Evolutionary conservation across 2,329 filamentous ascomycete genomes (phyloP), one percentile per base, ranked within the genome.

Genomic region (Cytospora mali): DNA sequence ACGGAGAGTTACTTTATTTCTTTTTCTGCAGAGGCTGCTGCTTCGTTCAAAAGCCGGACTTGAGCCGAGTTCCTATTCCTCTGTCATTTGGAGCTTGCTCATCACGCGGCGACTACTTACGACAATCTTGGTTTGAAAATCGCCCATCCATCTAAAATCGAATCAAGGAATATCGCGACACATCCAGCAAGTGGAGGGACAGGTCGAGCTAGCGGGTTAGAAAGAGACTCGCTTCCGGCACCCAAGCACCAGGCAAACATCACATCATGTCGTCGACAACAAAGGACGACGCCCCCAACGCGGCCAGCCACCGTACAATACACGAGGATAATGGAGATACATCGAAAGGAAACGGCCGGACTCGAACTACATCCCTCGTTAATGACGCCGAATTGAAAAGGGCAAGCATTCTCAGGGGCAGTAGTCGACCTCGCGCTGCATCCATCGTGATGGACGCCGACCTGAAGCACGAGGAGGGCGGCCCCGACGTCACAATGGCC

Each of bases 381-480:
- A 49, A 59, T 46, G 57, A 53, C 56, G 69, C 69, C 65, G 72
- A 73, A 64, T 69, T 77, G 67, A 81, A 81, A 67, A 18, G 35
- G 16, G 35, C 35, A 23, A n/a, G 10, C 23, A 23, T 23, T 13
- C 21, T n/a, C 9, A 46, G 42, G 42, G 51, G 48, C 28, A 54
- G 51, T 13, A 48, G 50, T 31, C 58, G 50, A 21, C 29, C 46
- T 6, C 35, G 58, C 28, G 48, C 50, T 27, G 46, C 54, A 18
- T 62, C 60, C 6, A 28, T 23, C 28, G 35, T 54, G 11, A 61
- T 69, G 21, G 67, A 69, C 55, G 69, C 69, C 65, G 72, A 73
- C 65, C 69, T 77, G 67, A 81, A 81, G 67, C 73, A 73, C 67
- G 79, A 82, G 64, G 79, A 80, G 51, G 69, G 72, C 52, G 69